Evolutionary conservation across 2,329 filamentous ascomycete genomes (phyloP).

Genomic region (Hansfordia pulvinata): DNA sequence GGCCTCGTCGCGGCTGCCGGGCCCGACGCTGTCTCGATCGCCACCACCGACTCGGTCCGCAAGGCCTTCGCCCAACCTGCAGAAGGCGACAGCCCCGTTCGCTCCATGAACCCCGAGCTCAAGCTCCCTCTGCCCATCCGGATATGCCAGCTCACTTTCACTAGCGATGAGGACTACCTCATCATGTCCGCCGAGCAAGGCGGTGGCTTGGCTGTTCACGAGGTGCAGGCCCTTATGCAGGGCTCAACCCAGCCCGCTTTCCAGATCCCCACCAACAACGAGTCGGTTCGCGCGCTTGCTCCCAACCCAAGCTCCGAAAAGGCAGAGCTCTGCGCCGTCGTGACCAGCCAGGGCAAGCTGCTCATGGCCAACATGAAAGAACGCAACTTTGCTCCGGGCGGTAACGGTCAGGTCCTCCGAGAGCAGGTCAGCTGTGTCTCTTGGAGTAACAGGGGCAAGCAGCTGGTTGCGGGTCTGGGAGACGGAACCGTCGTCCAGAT

Average conservation of each 20-base stretch:
- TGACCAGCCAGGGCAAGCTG: constrained; percentile 70
- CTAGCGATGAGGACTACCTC: constrained; percentile 74
- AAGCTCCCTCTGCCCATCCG: constrained; percentile 59
- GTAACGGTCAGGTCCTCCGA: constrained; percentile 51
- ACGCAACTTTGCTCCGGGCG: constrained; percentile 38
- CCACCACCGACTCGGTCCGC: constrained; percentile 64
- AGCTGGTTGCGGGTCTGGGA: constrained; percentile 72
- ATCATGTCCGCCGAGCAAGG: constrained; percentile 71
- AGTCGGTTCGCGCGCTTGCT: constrained; percentile 57
- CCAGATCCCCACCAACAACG: constrained; percentile 64
- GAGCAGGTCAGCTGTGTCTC: constrained; percentile 68
- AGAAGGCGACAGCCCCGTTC: constrained; percentile 48
- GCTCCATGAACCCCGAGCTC: constrained; percentile 59
- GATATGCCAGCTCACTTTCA: constrained; percentile 82
- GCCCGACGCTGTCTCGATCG: constrained; percentile 64
- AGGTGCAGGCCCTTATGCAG: constrained; percentile 53
- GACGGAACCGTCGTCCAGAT: constrained; percentile 75
- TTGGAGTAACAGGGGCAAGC: constrained; percentile 91
- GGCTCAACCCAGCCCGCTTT: constrained; percentile 56
- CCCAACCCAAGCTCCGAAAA: constrained; percentile 69
- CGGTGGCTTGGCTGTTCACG: constrained; percentile 73
- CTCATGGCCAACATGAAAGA: constrained; percentile 71
- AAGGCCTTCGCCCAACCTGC: constrained; percentile 54
- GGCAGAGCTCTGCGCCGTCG: constrained; percentile 64
- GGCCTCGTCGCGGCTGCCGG: constrained; percentile 80